A percentile compares a stretch with the other conserved stretches of the same genome.
These are phyloP conservation scores for Neurospora sp. DNA, from an alignment of 2,329 filamentous ascomycete species.

Conservation along the genomic window DNA sequence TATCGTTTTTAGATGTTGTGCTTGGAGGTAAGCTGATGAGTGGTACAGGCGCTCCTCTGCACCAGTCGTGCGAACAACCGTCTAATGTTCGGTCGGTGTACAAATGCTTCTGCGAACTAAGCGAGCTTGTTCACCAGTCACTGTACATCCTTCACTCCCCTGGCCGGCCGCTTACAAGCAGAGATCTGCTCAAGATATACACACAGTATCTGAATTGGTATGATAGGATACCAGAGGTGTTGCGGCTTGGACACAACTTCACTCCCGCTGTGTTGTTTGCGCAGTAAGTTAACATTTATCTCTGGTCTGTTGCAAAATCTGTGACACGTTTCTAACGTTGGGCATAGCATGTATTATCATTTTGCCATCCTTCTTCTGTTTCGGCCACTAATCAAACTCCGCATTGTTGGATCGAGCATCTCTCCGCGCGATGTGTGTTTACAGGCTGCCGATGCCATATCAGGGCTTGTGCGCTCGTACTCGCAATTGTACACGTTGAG, in stretches of 20 bases:
- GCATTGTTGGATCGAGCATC: constrained; percentile 53
- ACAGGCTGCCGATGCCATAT: constrained; percentile 50
- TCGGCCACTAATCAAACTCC: constrained; percentile 57
- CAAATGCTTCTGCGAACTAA: constrained; percentile 61
- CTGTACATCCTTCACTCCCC: constrained; percentile 66
- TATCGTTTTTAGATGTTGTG: background rate
- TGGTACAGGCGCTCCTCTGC: constrained; percentile 35
- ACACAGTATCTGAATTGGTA: constrained; percentile 65
- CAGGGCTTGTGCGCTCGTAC: constrained; percentile 45
- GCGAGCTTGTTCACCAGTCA: constrained; percentile 63
- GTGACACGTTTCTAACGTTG: background rate
- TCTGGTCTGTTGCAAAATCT: constrained; percentile 5
- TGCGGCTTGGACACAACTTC: constrained; percentile 58
- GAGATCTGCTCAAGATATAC: constrained; percentile 54
- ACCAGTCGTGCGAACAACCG: constrained; percentile 49
- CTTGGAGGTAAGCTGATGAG: background rate
- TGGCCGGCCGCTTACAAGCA: constrained; percentile 52
- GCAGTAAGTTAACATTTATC: constrained; percentile 46
- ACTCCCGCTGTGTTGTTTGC: constrained; percentile 64
- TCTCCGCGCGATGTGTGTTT: constrained; percentile 57
- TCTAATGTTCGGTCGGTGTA: constrained; percentile 60
- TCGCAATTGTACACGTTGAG: constrained; percentile 48
- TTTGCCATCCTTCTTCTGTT: constrained; percentile 65
- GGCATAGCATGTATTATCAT: constrained; percentile 57
- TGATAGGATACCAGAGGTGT: constrained; percentile 51